Base-by-base conservation (phyloP, 2,329 filamentous ascomycete species). In the Sarocladium kiliense region DNA sequence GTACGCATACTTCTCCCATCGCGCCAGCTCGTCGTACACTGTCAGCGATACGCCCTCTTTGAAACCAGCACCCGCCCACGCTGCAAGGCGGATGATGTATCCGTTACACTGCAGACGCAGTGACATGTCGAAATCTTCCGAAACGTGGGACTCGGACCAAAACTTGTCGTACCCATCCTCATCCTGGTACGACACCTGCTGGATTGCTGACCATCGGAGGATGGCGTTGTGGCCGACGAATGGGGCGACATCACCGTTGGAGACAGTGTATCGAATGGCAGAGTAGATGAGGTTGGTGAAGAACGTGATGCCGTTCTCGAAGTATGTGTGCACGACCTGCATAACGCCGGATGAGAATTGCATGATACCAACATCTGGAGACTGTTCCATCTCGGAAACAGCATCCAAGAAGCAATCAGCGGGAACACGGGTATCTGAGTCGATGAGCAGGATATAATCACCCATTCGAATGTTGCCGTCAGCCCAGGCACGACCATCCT, bases 1-100 rank as follows among this genome's bases (percentile, higher is more conserved):
- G 63, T 91, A 92, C 2, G 89, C 89, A 66, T 91, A 91, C 71
- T 93, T 93, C 66, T 93, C 89, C 89, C 89, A 93, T 56, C 89
- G 86, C 2, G 88, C 86, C 57, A 93, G 77, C 69, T 93, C 89
- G 69, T 93, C 89, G 66, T 93, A 91, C 10, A 93, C 88, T 0
- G 89, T 93, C 56, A 93, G 75, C 1, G 89, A 92, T 54, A 93
- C 89, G 60, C 89, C 89, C 67, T 93, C 89, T 67, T 91, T 87
- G 76, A 91, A 91, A 50, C 85, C 87, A n/a, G 87, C 83, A 36
- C 85, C 85, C 6, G 85, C 84, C 78, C 88, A 91, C 19, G 85
- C 82, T 9, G 84, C 87, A 23, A 91, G 76, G 27, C 88, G 85
- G 61, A 89, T 86, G 59, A 86, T 84, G 68, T 90, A 91, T 26